These are phyloP conservation scores for Trichoderma sp. DNA, from an alignment of 2,329 filamentous ascomycete species.

Conservation along the genomic window DNA sequence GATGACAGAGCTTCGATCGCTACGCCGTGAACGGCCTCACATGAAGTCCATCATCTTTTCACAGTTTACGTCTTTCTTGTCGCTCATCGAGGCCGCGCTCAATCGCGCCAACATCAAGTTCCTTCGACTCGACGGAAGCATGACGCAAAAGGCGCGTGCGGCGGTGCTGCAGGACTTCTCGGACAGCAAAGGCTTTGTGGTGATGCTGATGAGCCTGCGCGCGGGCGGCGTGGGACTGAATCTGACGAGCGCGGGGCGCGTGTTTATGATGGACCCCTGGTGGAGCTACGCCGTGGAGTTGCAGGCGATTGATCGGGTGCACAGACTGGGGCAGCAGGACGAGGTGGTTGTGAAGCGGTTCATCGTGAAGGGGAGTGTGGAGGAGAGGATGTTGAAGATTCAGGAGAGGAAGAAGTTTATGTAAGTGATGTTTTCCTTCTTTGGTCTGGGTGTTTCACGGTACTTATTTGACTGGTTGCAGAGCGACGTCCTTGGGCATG, in stretches of 20 bases:
- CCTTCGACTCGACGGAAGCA: constrained; percentile 88
- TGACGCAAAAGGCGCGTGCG: constrained; percentile 82
- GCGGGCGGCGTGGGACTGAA: constrained; percentile 95
- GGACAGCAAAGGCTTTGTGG: constrained; percentile 59
- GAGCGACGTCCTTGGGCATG: constrained; percentile 92
- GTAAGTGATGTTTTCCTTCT: constrained; percentile 55
- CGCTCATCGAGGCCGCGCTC: constrained; percentile 84
- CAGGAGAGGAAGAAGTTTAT: constrained; percentile 97
- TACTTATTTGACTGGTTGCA: constrained; percentile 39
- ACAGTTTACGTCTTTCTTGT: constrained; percentile 95
- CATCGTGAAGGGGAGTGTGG: constrained; percentile 86
- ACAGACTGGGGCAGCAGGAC: constrained; percentile 90
- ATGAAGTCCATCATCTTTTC: constrained; percentile 94
- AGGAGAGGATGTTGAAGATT: constrained; percentile 90
- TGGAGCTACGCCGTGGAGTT: constrained; percentile 98
- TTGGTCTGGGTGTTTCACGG: background rate
- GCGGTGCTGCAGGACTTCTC: constrained; percentile 75
- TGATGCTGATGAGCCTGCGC: constrained; percentile 80
- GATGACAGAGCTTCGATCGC: constrained; percentile 69
- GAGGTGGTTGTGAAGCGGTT: constrained; percentile 87
- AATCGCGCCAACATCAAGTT: constrained; percentile 69
- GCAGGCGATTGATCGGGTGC: constrained; percentile 95
- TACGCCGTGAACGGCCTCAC: constrained; percentile 65
- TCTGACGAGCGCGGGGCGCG: constrained; percentile 80
- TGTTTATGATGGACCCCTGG: constrained; percentile 99